Conservation (phyloP, 2,329 filamentous ascomycete species). For the Aureobasidium melanogenum region DNA sequence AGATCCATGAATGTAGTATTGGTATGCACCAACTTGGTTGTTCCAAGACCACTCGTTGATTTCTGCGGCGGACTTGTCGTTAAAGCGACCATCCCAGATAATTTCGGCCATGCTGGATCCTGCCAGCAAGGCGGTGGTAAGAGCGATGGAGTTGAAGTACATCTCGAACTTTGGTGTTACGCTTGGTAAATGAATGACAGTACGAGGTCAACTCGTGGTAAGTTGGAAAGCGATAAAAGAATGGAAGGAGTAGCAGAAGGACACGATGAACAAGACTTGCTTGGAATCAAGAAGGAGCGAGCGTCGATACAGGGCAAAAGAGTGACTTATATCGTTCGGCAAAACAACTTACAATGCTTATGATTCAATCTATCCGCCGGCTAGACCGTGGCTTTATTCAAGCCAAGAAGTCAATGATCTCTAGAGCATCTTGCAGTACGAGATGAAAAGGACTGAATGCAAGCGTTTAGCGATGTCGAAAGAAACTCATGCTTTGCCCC, state of each 20-base stretch:
- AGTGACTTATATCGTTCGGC: not conserved
- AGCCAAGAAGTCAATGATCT: not conserved
- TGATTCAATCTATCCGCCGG: not conserved
- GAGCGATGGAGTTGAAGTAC: constrained; percentile 2
- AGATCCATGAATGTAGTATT: constrained; percentile 67
- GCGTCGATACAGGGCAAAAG: not conserved
- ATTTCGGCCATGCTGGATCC: constrained; percentile 30
- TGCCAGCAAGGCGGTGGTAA: constrained; percentile 17
- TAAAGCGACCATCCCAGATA: constrained; percentile 60
- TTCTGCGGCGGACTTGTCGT: constrained; percentile 47
- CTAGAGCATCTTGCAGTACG: not conserved
- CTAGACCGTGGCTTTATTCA: not conserved
- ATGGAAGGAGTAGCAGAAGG: not conserved
- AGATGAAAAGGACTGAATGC: not conserved
- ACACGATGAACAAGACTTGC: not conserved
- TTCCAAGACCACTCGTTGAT: constrained; percentile 40
- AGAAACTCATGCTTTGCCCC: not conserved
- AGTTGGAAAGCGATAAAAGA: not conserved
- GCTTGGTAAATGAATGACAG: not conserved
- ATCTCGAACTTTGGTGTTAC: not conserved
- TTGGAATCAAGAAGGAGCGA: not conserved
- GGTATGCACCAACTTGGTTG: constrained; percentile 60
- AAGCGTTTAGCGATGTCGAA: constrained; percentile 4
- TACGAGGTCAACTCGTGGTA: constrained; percentile 8
- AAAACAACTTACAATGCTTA: not conserved